Evolutionary conservation across 2,329 filamentous ascomycete species (phyloP), one percentile per base, ranked within the genome.

Genomic region (Colletotrichum agaves): DNA sequence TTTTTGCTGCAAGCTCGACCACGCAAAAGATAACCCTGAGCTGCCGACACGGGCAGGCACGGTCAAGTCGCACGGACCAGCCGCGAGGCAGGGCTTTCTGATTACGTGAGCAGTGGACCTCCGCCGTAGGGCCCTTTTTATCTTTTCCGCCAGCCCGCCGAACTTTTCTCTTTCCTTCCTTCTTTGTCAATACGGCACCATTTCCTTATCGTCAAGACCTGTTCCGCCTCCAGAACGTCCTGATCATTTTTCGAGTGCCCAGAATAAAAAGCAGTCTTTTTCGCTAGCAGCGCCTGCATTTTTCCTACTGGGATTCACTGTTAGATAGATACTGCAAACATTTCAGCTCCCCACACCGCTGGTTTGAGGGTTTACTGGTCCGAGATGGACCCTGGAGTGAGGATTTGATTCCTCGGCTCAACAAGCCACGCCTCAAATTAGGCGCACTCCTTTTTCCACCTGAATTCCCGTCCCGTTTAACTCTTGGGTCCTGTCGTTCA

Each of bases 251-350:
- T 89, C 81, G 81, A 83, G 89, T 96, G 94, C 93, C 93, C 79
- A 97, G 92, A 97, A 78, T 79, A 92, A 82, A 78, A 70, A 82
- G 90, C 91, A 93, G 91, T 91, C 91, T 92, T 93, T 94, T 97
- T 94, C 94, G 94, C 94, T 98, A 98, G 92, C 94, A 89, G 92
- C 91, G 91, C 92, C 93, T 94, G 92, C 88, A 71, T 78, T 79
- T 82, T 82, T 72, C 77, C 81, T 79, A 88, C 93, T 92, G 91
- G 92, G 86, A 88, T 90, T 55, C 61, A 90, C 91, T 87, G 93
- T 95, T 97, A 97, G 94, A 97, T 97, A 97, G 94, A 88, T 88
- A 89, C 90, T 93, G 93, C 91, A 86, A 80, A 97, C 93, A 97
- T 86, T 77, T 71, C 55, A 52, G 33, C 44, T 13, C 6, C 21